Percentiles rank a stretch among this genome's conserved stretches.
Evolutionary conservation across 2,329 filamentous ascomycete species (phyloP).

Genomic region (Neonectria hederae): DNA sequence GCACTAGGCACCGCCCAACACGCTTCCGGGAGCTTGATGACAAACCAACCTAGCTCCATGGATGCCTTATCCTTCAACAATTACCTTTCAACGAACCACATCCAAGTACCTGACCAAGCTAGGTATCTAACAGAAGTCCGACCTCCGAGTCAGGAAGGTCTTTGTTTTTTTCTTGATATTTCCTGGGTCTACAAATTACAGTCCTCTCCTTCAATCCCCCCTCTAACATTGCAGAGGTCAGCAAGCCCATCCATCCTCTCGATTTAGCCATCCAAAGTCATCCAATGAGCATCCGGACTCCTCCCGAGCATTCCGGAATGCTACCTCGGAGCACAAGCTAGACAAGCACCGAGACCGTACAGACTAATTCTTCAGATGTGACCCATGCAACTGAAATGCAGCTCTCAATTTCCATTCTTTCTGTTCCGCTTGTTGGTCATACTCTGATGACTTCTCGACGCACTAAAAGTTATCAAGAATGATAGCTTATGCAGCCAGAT

Average conservation of each 20-base stretch:
- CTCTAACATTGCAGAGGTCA: conserved; percentile 2
- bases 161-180: neutral
- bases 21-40: neutral
- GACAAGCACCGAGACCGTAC: neutral
- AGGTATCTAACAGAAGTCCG: neutral
- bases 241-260: neutral
- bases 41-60: neutral
- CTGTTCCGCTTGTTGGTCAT: neutral
- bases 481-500: neutral
- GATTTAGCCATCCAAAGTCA: conserved; percentile 2
- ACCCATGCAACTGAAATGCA: neutral
- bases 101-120: neutral
- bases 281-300: conserved; percentile 7
- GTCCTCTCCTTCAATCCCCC: neutral
- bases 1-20: neutral
- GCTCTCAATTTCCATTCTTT: neutral
- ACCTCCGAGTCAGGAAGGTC: neutral
- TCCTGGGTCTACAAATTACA: neutral
- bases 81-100: neutral
- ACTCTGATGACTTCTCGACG: neutral
- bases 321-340: neutral
- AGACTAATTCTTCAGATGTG: conserved; percentile 2
- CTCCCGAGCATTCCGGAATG: conserved; percentile 19
- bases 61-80: neutral
- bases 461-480: neutral